A percentile compares a stretch with the other conserved stretches of the same genome.
These are phyloP conservation scores for Solanum rostratum DNA, from an alignment of 257 asterid genomes.

Conservation along the genomic window DNA sequence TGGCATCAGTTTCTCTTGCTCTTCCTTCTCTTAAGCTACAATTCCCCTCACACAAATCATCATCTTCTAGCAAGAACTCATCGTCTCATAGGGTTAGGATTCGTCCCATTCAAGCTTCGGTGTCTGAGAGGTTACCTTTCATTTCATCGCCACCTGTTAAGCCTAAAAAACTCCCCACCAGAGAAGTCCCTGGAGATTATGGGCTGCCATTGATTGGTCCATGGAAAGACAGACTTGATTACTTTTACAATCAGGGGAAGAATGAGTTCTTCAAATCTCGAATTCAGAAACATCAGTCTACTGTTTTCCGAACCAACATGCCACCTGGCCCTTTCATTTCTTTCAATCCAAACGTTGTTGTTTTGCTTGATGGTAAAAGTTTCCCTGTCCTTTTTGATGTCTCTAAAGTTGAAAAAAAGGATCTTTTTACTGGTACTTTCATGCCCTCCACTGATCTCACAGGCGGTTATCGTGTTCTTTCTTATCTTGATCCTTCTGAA, in stretches of 20 bases:
- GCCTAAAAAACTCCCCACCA: constrained; percentile 23
- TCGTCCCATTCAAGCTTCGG: constrained; percentile 15
- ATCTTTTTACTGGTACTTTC: constrained; percentile 82
- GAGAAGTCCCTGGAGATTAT: constrained; percentile 58
- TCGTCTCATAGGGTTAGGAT: not conserved
- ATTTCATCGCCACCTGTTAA: not conserved
- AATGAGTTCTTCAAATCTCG: constrained; percentile 69
- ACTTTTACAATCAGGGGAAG: constrained; percentile 68
- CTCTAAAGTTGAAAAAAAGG: constrained; percentile 61
- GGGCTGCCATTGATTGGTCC: constrained; percentile 70
- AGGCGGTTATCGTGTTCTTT: constrained; percentile 68
- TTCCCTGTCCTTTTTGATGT: constrained; percentile 65
- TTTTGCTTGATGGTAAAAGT: constrained; percentile 72
- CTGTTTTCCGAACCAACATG: constrained; percentile 75
- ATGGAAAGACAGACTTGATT: constrained; percentile 67
- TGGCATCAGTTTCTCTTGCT: constrained; percentile 30
- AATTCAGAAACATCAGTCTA: constrained; percentile 49
- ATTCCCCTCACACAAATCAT: constrained; percentile 2
- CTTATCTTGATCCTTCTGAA: constrained; percentile 80
- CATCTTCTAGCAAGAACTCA: not conserved
- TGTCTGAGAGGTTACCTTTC: constrained; percentile 26
- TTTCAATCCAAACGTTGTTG: constrained; percentile 55
- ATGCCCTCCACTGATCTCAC: constrained; percentile 67
- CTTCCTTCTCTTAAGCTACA: constrained; percentile 19
- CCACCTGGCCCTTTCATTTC: constrained; percentile 89